Evolutionary conservation across 306 rosid species (phyloP).

Genomic region (Vicia sativa): DNA sequence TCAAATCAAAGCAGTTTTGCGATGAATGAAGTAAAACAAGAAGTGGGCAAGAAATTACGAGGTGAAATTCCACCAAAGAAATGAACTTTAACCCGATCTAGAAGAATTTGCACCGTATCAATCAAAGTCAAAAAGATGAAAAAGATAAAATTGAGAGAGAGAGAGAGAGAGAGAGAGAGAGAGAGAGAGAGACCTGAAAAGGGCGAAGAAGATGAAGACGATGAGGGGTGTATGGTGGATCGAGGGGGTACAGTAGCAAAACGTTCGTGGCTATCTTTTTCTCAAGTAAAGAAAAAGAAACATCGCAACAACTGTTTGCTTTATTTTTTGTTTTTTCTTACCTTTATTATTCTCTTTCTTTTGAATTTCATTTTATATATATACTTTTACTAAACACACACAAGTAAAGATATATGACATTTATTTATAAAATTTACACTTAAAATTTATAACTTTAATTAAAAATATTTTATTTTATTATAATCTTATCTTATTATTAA

Average conservation of each 20-base stretch:
- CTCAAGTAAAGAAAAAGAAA: background rate
- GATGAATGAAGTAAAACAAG: background rate
- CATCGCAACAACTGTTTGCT: background rate
- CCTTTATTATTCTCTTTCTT: too few species aligned
- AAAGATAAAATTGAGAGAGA: background rate
- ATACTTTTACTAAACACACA: too few species aligned
- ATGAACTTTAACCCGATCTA: conserved; percentile 19
- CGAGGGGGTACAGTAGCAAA: background rate
- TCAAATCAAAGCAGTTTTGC: conserved; percentile 12
- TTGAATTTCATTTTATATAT: too few species aligned
- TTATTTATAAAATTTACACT: too few species aligned
- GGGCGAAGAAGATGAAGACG: conserved; percentile 10
- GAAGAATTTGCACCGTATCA: background rate
- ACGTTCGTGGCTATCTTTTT: conserved; percentile 3
- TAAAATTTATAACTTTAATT: too few species aligned
- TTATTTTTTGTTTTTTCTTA: too few species aligned
- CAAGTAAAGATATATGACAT: too few species aligned
- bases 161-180: too few species aligned
- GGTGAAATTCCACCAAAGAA: background rate
- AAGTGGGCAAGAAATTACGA: too few species aligned
- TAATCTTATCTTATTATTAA: too few species aligned
- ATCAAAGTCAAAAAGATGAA: background rate
- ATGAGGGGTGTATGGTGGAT: conserved; percentile 2
- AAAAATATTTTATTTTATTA: too few species aligned
- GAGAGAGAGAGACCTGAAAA: conserved; percentile 29